These are phyloP conservation scores for Eremothecium gossypii DNA, from an alignment of 1,139 yeast genomes.

Conservation along the genomic window DNA sequence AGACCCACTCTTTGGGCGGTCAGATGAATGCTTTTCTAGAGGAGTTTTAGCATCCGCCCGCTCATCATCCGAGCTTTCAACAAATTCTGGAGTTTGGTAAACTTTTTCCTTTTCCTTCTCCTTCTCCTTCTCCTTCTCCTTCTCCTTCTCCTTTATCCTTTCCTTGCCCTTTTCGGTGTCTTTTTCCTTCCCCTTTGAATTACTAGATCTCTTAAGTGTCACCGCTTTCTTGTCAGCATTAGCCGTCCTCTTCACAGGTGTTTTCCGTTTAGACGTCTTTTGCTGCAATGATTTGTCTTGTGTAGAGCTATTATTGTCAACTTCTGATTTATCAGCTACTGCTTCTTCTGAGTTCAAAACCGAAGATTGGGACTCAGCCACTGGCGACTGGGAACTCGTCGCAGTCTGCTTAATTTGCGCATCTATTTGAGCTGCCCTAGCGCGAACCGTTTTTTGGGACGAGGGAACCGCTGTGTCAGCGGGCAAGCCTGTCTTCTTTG, in stretches of 20 bases:
- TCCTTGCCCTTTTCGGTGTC: slow-evolving; percentile 7
- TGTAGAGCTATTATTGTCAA: slow-evolving; percentile 6
- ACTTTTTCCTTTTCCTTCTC: slow-evolving; percentile 5
- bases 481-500: too few relatives aligned
- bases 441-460: too few relatives aligned
- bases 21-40: too few relatives aligned
- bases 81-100: slow-evolving; percentile 2
- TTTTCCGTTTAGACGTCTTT: slow-evolving; percentile 6
- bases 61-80: slow-evolving; percentile 2
- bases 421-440: too few relatives aligned
- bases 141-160: slow-evolving; percentile 9
- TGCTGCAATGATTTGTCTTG: slow-evolving; percentile 6
- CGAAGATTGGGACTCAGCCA: too few relatives aligned
- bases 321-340: too few relatives aligned
- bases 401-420: too few relatives aligned
- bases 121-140: slow-evolving; percentile 3
- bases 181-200: slow-evolving; percentile 6
- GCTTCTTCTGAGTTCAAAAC: too few relatives aligned
- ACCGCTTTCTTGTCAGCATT: slow-evolving; percentile 6
- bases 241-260: slow-evolving; percentile 6
- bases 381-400: too few relatives aligned
- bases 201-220: slow-evolving; percentile 9
- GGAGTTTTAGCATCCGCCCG: not conserved
- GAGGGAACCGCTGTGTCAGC: too few relatives aligned
- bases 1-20: too few relatives aligned